phyloP scores from a whole-genome alignment of 1,284 basidiomycete species.

The Cryptococcus jaspeensis region DNA sequence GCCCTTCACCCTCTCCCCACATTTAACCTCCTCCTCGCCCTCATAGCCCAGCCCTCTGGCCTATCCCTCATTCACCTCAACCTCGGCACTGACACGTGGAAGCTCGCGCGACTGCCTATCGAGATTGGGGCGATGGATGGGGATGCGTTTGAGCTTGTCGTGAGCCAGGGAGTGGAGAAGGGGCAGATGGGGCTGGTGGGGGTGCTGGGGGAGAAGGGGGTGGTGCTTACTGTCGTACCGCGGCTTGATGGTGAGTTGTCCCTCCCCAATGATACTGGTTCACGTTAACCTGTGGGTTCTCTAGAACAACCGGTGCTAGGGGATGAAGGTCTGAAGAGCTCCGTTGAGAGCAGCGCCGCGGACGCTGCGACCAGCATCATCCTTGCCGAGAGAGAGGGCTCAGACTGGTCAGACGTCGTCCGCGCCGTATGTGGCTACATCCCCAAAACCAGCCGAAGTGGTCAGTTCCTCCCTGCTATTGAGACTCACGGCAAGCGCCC shows the following conservation, averaged over 20 bases:
- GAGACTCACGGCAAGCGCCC: not conserved
- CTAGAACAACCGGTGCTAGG: not conserved
- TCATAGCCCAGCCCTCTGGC: constrained; percentile 20
- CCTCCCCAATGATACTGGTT: not conserved
- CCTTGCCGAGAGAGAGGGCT: constrained; percentile 30
- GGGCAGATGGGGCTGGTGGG: constrained; percentile 36
- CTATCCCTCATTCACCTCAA: constrained; percentile 11
- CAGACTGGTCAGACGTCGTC: constrained; percentile 38
- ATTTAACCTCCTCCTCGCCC: constrained; percentile 27
- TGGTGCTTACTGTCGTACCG: constrained; percentile 13
- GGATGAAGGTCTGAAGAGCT: not conserved
- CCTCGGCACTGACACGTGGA: constrained; percentile 25
- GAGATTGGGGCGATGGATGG: constrained; percentile 7
- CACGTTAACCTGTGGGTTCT: not conserved
- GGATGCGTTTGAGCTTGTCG: constrained; percentile 11
- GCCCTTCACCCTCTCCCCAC: constrained; percentile 27
- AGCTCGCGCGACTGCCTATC: constrained; percentile 7
- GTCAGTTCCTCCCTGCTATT: constrained; percentile 9
- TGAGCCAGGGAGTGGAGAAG: constrained; percentile 27
- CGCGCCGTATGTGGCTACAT: constrained; percentile 25
- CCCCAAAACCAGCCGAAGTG: constrained; percentile 4
- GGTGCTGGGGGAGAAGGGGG: constrained; percentile 12
- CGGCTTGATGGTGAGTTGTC: constrained; percentile 11
- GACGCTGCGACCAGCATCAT: constrained; percentile 26
- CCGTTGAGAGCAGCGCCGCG: constrained; percentile 8